Evolutionary conservation across 495 filamentous ascomycete genomes (phyloP), one percentile per base, ranked within the genome.

Genomic region (Astrothelium subdiscretum): DNA sequence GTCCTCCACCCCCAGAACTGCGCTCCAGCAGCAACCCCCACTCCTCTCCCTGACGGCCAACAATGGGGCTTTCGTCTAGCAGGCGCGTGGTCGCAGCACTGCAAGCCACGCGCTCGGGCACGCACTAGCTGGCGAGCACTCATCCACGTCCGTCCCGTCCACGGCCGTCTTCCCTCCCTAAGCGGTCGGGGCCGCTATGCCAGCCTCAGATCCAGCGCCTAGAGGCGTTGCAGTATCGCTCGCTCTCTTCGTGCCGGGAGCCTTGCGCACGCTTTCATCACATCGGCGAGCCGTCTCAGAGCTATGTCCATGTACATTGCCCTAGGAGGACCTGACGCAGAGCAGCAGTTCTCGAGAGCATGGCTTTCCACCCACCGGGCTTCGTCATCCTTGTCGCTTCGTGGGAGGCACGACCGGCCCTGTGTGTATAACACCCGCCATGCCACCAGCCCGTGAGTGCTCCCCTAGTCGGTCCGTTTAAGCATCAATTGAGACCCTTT

Each of bases 241-340:
- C 48, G 48, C 35, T 15, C 35, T 24, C 20, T 12, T 54, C 24
- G 48, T 54, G 48, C 48, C 48, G 48, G 48, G 48, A 54, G 48
- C 48, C 48, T 54, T 54, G 48, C 24, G 48, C 48, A 54, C 48
- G 48, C 48, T 54, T 54, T 54, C 48, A 54, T 54, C 48, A 54
- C 48, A 54, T 54, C 48, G 48, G 48, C 48, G 48, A 54, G 48
- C 48, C 48, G 48, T 54, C 48, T 54, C 48, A 27, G 24, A 54
- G 48, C 48, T 54, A 54, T 54, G 48, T 54, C 48, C 48, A 54
- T 54, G 48, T 54, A 54, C 48, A 54, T 54, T 54, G 48, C 48
- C 48, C 48, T 54, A 20, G 12, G 48, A 54, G 24, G 24, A 54
- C 48, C 48, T 54, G 48, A 54, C 48, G 48, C 48, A 54, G 48